Conservation (phyloP, 768 basidiomycete genomes). For the Rhodocollybia butyracea region DNA sequence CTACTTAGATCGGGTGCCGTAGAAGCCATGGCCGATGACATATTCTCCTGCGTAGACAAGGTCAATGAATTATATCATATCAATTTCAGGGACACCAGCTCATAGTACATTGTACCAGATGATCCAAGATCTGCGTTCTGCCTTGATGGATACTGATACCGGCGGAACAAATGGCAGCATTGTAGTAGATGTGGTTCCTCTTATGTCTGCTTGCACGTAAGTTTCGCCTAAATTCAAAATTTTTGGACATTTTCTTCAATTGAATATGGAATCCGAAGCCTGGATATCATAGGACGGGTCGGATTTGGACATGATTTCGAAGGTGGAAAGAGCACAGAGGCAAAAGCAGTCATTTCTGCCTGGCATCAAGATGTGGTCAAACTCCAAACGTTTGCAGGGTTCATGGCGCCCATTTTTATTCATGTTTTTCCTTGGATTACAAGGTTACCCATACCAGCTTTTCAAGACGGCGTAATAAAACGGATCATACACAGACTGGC, state of each 20-base stretch:
- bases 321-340: conserved; percentile 16
- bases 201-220: conserved; percentile 7
- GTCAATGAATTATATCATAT: too few species aligned
- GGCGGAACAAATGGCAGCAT: background rate
- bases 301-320: conserved; percentile 38
- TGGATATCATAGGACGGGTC: conserved; percentile 31
- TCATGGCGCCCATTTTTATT: conserved; percentile 25
- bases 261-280: conserved; percentile 27
- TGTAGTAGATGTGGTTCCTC: background rate
- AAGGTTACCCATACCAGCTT: conserved; percentile 17
- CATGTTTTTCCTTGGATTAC: conserved; percentile 24
- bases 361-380: conserved; percentile 20
- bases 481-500: too few species aligned
- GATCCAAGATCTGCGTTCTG: too few species aligned
- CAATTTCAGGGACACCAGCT: too few species aligned
- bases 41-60: too few species aligned
- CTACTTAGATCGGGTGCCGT: too few species aligned
- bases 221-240: background rate
- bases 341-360: conserved; percentile 18
- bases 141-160: background rate
- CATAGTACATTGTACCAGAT: too few species aligned
- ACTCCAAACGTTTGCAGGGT: conserved; percentile 17
- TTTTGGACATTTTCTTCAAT: conserved; percentile 6
- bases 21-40: too few species aligned
- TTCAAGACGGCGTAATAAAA: conserved; percentile 22